Conservation (phyloP, 2,329 filamentous ascomycete species). For the Alternaria tenuissima region DNA sequence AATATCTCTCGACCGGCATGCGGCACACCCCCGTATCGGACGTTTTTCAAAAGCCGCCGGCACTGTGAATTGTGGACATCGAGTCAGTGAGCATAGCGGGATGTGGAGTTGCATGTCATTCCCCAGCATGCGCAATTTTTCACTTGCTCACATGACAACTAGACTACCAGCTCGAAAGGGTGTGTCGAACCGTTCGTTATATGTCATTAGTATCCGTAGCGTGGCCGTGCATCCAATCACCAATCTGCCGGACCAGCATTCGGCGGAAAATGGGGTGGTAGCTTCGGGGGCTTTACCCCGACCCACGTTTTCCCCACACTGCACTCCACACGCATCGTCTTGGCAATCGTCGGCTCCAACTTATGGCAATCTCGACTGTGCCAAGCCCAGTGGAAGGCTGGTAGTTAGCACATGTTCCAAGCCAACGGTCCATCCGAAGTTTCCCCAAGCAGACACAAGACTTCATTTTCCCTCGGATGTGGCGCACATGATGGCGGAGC, state of each 20-base stretch:
- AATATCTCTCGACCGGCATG: not conserved
- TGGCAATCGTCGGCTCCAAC: constrained; percentile 17
- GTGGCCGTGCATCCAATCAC: constrained; percentile 15
- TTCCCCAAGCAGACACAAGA: constrained; percentile 8
- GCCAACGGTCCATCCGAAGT: constrained; percentile 8
- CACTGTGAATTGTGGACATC: not conserved
- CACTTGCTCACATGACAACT: constrained; percentile 10
- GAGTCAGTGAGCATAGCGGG: constrained; percentile 1
- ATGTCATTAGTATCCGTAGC: constrained; percentile 5
- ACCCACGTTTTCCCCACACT: constrained; percentile 14
- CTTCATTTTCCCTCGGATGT: constrained; percentile 14
- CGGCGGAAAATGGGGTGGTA: constrained; percentile 3
- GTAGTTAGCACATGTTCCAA: not conserved
- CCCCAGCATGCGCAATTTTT: constrained; percentile 1
- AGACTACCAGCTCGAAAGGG: constrained; percentile 1
- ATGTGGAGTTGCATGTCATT: constrained; percentile 16
- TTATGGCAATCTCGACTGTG: not conserved
- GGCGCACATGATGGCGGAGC: constrained; percentile 5
- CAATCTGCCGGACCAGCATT: constrained; percentile 14
- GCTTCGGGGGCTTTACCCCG: constrained; percentile 14
- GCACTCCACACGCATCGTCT: constrained; percentile 24
- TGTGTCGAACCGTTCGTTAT: not conserved
- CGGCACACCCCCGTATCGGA: not conserved
- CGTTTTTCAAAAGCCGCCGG: not conserved
- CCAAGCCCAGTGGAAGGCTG: not conserved